Evolutionary conservation across 169 alveolate species (phyloP), one percentile per base, ranked within the genome.

Genomic region (Blepharisma undulans): DNA sequence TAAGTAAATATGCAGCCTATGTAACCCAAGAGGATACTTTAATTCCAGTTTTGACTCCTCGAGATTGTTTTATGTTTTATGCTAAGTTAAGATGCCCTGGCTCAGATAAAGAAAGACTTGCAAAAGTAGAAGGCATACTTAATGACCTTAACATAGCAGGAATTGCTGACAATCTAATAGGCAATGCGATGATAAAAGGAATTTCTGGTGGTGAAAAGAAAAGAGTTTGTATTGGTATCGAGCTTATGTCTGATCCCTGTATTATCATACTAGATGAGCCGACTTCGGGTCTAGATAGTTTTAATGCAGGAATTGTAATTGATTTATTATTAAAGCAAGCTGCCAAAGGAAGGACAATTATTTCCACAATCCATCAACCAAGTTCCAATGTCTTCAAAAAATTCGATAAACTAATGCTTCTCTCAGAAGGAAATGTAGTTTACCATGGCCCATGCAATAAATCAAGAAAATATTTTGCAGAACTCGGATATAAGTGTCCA

Each of bases 181-280:
- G 90, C 8, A 32, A 30, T 25, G 59, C 34, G 7, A 22, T 71
- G 14, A 25, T 22, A 8, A 95, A 94, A 89, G 98, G 98, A 33
- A 90, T 95, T 34, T 94, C 97, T 4, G 98, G 98, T 27, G 95
- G 96, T 10, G 93, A 97, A 92, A 92, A 95, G 94, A 96, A 96
- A 87, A 87, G 98, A 88, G 94, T 96, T 32, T 92, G 97, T 81
- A 95, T 97, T 10, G 99, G 98, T 10, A 92, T 94, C 89, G 98
- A 97, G 93, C 92, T 97, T 79, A 87, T 97, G 74, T 94, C 94
- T 71, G 95, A 95, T 81, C 98, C 98, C 29, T 94, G 98, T 21
- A 90, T 97, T 66, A 88, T 97, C 60, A 93, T 97, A 72, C 94
- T 97, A 92, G 98, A 97, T 91, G 98, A 97, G 66, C 99, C 99